These are phyloP conservation scores for Dryas octopetala DNA, from an alignment of 306 rosid species.

Conservation along the genomic window DNA sequence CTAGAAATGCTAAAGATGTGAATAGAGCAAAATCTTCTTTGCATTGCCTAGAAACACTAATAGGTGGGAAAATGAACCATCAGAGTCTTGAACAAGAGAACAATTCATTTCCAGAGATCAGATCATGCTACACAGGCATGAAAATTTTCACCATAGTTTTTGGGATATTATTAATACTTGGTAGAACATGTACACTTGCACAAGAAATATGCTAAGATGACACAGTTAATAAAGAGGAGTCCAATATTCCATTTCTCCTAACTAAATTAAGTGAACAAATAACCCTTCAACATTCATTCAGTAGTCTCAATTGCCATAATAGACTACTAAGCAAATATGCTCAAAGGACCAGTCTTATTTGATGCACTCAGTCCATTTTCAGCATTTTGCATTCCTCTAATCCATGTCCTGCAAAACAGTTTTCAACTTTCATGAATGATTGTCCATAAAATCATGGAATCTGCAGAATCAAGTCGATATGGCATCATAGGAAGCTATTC, in stretches of 20 bases:
- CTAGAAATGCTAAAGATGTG: background rate
- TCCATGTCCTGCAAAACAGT: conserved; percentile 52
- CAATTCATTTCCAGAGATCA: background rate
- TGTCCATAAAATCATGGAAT: background rate
- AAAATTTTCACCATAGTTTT: conserved; percentile 11
- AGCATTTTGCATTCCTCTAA: conserved; percentile 56
- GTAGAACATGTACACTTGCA: conserved; percentile 24
- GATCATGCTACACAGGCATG: background rate
- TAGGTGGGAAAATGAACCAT: too few relatives aligned
- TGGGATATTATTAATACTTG: conserved; percentile 12
- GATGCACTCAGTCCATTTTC: conserved; percentile 74
- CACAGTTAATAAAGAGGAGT: conserved; percentile 18
- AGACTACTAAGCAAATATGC: conserved; percentile 70
- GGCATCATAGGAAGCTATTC: background rate
- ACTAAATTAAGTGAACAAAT: conserved; percentile 10
- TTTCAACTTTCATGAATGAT: conserved; percentile 5
- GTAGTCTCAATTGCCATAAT: conserved; percentile 24
- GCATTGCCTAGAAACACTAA: background rate
- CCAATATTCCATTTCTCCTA: conserved; percentile 27
- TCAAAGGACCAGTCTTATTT: conserved; percentile 71
- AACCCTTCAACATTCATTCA: conserved; percentile 32
- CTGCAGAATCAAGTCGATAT: background rate
- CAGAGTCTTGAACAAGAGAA: too few relatives aligned
- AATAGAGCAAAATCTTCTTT: background rate
- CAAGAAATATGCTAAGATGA: conserved; percentile 24